A percentile compares a stretch with the other conserved stretches of the same genome.
Evolutionary conservation across 2,329 filamentous ascomycete species (phyloP).

Genomic region (Colletotrichum spinosum): DNA sequence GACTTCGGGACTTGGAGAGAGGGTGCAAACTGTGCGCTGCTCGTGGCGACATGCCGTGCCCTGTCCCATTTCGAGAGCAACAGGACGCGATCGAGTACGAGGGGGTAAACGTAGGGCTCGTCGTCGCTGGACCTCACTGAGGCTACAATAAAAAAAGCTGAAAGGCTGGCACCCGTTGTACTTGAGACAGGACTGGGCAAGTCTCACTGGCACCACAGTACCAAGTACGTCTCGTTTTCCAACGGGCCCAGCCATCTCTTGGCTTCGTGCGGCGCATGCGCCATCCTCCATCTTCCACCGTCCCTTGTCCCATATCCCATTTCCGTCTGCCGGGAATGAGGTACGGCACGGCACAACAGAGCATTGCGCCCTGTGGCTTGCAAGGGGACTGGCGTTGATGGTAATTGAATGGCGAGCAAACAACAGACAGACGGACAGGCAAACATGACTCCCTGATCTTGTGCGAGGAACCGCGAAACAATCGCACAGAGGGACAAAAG

Average conservation of each 20-base stretch:
- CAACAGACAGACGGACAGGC: constrained; percentile 4
- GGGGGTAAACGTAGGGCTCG: constrained; percentile 8
- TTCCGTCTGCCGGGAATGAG: constrained; percentile 20
- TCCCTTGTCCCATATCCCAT: not conserved
- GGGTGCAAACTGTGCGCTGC: no score
- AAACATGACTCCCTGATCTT: not conserved
- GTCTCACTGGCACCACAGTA: no score
- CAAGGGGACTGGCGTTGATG: no score
- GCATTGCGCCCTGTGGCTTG: constrained; percentile 5
- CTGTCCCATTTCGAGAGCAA: no score
- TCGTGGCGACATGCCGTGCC: no score
- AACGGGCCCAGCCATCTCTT: constrained; percentile 34
- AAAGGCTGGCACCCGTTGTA: constrained; percentile 35
- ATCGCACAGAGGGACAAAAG: no score
- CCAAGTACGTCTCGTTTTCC: constrained; percentile 33
- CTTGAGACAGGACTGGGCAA: constrained; percentile 35
- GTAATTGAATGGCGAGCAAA: no score
- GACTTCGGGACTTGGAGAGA: not conserved
- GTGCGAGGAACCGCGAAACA: constrained; percentile 7
- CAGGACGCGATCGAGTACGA: no score
- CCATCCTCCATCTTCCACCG: constrained; percentile 15
- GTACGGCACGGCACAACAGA: not conserved
- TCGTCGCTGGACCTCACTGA: constrained; percentile 20
- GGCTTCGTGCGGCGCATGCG: constrained; percentile 31
- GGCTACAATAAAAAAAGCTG: constrained; percentile 27